A percentile compares a stretch with the other conserved stretches of the same genome.
phyloP scores from a whole-genome alignment of 768 basidiomycete genomes.

The Mycena galericulata region DNA sequence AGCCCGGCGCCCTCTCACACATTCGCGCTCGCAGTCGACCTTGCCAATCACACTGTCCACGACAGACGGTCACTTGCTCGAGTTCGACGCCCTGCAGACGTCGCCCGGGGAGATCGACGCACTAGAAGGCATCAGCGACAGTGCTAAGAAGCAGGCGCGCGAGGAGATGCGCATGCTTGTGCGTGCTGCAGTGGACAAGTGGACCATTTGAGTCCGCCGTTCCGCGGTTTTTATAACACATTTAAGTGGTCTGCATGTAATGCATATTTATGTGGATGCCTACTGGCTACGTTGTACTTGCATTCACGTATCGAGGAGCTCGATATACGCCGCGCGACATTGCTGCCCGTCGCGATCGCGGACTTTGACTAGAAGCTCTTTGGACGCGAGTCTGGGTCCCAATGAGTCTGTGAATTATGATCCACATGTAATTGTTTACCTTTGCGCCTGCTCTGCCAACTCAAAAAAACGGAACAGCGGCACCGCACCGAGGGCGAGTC shows the following conservation, averaged over 20 bases:
- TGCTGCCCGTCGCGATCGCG: conserved; percentile 68
- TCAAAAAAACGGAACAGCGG: conserved; percentile 65
- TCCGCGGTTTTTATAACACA: conserved; percentile 1
- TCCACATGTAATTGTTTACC: conserved; percentile 41
- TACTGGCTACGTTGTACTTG: too few relatives aligned
- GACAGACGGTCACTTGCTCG: conserved; percentile 82
- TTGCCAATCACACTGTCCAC: conserved; percentile 82
- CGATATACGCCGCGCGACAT: conserved; percentile 64
- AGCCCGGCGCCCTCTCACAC: conserved; percentile 51
- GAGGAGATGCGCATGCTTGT: conserved; percentile 81
- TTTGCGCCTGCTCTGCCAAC: conserved; percentile 60
- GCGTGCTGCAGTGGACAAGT: conserved; percentile 79
- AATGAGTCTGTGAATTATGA: conserved; percentile 40
- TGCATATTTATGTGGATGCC: too few relatives aligned
- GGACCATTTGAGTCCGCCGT: conserved; percentile 65
- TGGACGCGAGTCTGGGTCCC: conserved; percentile 37
- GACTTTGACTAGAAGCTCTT: conserved; percentile 67
- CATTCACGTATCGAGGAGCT: conserved; percentile 47
- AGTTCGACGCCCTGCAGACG: conserved; percentile 85
- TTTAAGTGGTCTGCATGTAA: too few relatives aligned
- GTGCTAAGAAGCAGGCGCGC: conserved; percentile 86
- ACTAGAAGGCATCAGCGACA: conserved; percentile 82
- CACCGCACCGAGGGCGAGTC: conserved; percentile 82
- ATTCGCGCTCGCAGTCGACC: conserved; percentile 58
- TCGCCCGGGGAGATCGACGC: conserved; percentile 79